Evolutionary conservation across 805 yeast species (phyloP), one percentile per base, ranked within the genome.

Genomic region (Candida germanica): DNA sequence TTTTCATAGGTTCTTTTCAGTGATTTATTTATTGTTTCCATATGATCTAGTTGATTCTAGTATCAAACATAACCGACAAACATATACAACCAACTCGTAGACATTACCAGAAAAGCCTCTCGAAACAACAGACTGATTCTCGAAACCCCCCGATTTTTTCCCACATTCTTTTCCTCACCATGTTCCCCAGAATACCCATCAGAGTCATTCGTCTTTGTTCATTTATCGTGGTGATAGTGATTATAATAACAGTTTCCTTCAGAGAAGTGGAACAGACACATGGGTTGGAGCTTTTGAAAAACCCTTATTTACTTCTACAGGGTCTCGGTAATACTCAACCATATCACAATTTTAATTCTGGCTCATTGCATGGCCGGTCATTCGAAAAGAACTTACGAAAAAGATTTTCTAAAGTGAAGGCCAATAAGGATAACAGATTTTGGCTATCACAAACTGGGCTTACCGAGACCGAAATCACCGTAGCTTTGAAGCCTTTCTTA

Each of bases 401-500:
- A n/a, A 29, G 36, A 21, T 41, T 51, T 27, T 40, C 36, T 6
- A 29, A 35, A 14, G 37, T 53, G 3, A 33, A 39, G n/a, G 13
- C 27, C 11, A 47, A 58, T 27, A 43, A 46, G 28, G 42, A 26
- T 3, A 20, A 48, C 3, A 38, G 44, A n/a, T 56, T 38, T 30
- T 56, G 60, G 58, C 22, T 50, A 13, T 54, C 59, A 4, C 39
- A 49, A 17, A 54, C 56, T 15, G 52, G 44, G 9, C 34, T 58
- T 12, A 47, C 50, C 9, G 48, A 51, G 14, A 40, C 44, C 7
- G 34, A 46, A 8, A 25, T 47, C 15, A 3, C 12, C 4, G 23
- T 50, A 6, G 16, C 17, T 4, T 36, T 46, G n/a, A 40, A 37
- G 17, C 36, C 39, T 13, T 50, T 48, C 31, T 25, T 45, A 23